Conservation (phyloP, 257 asterid species). For the Oldenlandia corymbosa region DNA sequence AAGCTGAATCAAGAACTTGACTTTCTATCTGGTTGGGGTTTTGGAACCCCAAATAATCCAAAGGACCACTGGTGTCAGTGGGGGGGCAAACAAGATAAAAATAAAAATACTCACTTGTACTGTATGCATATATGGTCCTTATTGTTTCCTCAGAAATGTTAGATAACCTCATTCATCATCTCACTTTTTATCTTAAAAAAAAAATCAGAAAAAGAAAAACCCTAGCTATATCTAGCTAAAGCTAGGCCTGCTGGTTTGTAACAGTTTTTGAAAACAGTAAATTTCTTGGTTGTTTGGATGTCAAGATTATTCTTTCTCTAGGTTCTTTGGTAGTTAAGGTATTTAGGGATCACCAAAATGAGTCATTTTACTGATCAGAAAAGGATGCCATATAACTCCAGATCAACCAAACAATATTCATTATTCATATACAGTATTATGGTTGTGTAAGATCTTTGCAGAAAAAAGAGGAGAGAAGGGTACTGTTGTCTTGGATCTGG, state of each 20-base stretch:
- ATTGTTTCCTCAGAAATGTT: slow-evolving; percentile 1
- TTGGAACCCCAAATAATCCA: slow-evolving; percentile 1
- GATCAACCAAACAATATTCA: neutral
- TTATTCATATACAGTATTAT: neutral
- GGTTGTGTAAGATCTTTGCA: slow-evolving; percentile 4
- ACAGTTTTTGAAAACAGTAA: neutral
- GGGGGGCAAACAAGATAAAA: neutral
- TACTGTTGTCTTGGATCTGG: slow-evolving; percentile 21
- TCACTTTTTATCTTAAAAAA: neutral
- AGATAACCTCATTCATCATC: neutral
- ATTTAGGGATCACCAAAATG: slow-evolving; percentile 1
- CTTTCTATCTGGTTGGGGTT: slow-evolving; percentile 6
- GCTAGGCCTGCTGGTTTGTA: slow-evolving; percentile 2
- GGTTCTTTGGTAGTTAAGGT: slow-evolving; percentile 1
- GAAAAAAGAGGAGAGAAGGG: slow-evolving; percentile 2
- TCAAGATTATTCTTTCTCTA: slow-evolving; percentile 13
- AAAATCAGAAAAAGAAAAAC: neutral
- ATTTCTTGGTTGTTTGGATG: neutral
- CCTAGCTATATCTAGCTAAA: slow-evolving; percentile 9
- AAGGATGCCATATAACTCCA: neutral
- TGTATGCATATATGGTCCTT: slow-evolving; percentile 2
- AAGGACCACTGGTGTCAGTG: slow-evolving; percentile 15
- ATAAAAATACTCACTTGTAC: neutral
- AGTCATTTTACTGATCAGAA: neutral
- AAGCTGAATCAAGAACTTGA: slow-evolving; percentile 12